phyloP scores from a whole-genome alignment of 2,329 filamentous ascomycete genomes.

The Fusarium sp. region DNA sequence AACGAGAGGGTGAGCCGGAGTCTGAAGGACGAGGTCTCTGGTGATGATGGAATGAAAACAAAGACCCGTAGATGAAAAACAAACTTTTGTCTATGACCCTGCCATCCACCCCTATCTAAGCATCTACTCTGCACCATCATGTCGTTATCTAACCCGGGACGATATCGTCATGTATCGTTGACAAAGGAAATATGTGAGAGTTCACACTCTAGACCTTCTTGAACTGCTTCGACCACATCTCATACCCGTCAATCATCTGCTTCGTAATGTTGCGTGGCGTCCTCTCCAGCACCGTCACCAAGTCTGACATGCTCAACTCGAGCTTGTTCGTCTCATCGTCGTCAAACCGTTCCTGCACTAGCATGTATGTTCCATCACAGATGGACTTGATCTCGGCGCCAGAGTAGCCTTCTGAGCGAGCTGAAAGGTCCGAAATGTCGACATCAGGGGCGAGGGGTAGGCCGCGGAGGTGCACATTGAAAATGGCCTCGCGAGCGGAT shows the following conservation, averaged over 20 bases:
- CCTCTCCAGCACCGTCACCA: slow-evolving; percentile 56
- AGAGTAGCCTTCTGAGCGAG: slow-evolving; percentile 79
- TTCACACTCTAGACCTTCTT: slow-evolving; percentile 29
- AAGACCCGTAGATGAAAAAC: slow-evolving; percentile 17
- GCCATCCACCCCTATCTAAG: not conserved
- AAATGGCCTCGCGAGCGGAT: slow-evolving; percentile 80
- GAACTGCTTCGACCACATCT: slow-evolving; percentile 64
- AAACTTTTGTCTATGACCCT: slow-evolving; percentile 14
- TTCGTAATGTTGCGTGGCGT: slow-evolving; percentile 70
- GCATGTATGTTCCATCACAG: slow-evolving; percentile 59
- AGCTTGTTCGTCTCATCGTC: slow-evolving; percentile 47
- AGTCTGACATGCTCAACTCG: slow-evolving; percentile 56
- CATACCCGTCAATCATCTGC: slow-evolving; percentile 69
- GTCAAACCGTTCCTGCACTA: slow-evolving; percentile 54
- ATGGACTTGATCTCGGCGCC: slow-evolving; percentile 81
- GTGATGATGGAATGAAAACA: slow-evolving; percentile 34
- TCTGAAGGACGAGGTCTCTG: slow-evolving; percentile 12
- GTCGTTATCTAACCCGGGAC: not conserved
- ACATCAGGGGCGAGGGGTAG: slow-evolving; percentile 73
- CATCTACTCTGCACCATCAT: not conserved
- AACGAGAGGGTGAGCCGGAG: slow-evolving; percentile 14
- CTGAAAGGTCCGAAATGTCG: slow-evolving; percentile 72
- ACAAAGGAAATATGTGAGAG: not conserved
- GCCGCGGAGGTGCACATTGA: slow-evolving; percentile 73
- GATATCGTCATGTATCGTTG: not conserved